A percentile compares a stretch with the other conserved stretches of the same genome.
Conservation (phyloP, 345 rosid genomes). For the Corchorus olitorius region DNA sequence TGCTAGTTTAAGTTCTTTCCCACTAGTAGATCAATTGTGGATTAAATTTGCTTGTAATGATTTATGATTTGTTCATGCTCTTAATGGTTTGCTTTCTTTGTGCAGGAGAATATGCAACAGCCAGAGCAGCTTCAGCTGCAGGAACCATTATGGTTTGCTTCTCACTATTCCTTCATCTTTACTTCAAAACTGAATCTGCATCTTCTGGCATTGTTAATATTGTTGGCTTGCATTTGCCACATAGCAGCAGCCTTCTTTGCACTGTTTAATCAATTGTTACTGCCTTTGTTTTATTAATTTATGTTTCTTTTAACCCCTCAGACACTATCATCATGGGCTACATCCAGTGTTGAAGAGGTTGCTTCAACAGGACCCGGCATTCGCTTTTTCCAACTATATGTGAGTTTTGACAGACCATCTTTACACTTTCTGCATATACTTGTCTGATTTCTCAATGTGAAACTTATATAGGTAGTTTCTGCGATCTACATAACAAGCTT, state of each 20-base stretch:
- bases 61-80: not conserved
- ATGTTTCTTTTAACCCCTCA: constrained; percentile 37
- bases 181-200: not conserved
- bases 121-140: constrained; percentile 88
- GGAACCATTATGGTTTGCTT: constrained; percentile 82
- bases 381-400: constrained; percentile 95
- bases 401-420: constrained; percentile 37
- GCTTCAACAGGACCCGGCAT: constrained; percentile 94
- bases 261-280: not conserved
- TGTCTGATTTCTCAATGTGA: not conserved
- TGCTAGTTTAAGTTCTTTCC: not conserved
- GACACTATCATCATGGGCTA: constrained; percentile 94
- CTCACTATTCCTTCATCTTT: constrained; percentile 19
- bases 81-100: not conserved
- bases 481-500: not conserved
- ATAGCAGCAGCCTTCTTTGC: not conserved
- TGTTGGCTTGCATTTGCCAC: not conserved
- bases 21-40: not conserved
- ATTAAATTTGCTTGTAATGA: constrained; percentile 6
- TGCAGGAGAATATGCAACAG: constrained; percentile 93
- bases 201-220: not conserved
- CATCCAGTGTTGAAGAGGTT: constrained; percentile 94
- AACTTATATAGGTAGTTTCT: not conserved
- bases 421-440: constrained; percentile 3
- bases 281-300: not conserved